Conservation (phyloP, 768 basidiomycete species). For the Termitomyces sp. region DNA sequence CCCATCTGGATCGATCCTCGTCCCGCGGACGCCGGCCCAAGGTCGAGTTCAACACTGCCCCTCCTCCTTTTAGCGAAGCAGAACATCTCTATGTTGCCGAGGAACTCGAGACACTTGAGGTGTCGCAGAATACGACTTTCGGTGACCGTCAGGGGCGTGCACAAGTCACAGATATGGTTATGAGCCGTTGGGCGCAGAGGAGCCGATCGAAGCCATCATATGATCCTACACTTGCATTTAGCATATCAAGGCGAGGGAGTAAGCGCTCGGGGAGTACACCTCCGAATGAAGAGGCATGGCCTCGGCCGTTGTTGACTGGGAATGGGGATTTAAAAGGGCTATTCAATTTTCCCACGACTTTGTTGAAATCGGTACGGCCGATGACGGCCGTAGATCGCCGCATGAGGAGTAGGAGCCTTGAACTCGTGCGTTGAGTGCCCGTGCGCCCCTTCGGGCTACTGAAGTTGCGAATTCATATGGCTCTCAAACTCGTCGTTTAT, state of each 20-base stretch:
- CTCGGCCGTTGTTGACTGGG: background rate
- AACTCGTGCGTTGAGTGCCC: background rate
- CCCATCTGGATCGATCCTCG: slow-evolving; percentile 12
- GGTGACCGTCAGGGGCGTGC: background rate
- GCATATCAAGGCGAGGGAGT: background rate
- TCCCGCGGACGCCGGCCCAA: slow-evolving; percentile 18
- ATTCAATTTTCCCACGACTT: slow-evolving; percentile 1
- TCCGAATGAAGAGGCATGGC: background rate
- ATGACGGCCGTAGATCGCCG: slow-evolving; percentile 6
- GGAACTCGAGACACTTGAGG: slow-evolving; percentile 18
- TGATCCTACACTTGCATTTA: background rate
- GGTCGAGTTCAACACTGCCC: slow-evolving; percentile 4
- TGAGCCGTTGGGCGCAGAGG: background rate
- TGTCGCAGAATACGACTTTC: background rate
- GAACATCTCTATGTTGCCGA: slow-evolving; percentile 8
- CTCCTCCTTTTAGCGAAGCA: background rate
- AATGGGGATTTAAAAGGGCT: background rate
- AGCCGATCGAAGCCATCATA: slow-evolving; percentile 15
- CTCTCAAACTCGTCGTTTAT: background rate
- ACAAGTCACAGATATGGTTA: background rate
- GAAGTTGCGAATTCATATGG: background rate
- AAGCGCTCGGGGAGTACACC: background rate
- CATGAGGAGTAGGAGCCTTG: slow-evolving; percentile 19
- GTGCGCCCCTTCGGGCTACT: background rate
- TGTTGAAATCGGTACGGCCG: slow-evolving; percentile 8